phyloP scores from a whole-genome alignment of 2,329 filamentous ascomycete genomes.

The Aspergillus pseudoviridinutans region DNA sequence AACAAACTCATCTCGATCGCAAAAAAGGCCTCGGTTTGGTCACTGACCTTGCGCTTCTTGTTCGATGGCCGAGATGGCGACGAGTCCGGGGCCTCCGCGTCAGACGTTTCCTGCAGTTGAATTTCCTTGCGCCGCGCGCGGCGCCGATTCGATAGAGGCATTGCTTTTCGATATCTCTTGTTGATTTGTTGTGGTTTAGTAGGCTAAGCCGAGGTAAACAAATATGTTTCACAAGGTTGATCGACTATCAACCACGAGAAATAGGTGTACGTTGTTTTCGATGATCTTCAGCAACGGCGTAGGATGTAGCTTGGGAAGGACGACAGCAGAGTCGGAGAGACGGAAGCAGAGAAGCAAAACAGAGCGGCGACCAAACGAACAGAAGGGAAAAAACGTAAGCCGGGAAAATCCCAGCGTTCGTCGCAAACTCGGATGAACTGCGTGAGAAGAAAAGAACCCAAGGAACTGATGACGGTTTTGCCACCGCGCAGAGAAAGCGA shows the following conservation, averaged over 20 bases:
- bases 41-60: constrained; percentile 47
- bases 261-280: not conserved
- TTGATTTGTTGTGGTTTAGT: not conserved
- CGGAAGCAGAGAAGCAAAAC: constrained; percentile 1
- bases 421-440: constrained; percentile 20
- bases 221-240: not conserved
- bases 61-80: constrained; percentile 45
- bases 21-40: not conserved
- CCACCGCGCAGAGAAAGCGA: constrained; percentile 25
- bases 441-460: constrained; percentile 26
- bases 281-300: not conserved
- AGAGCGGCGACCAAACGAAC: constrained; percentile 11
- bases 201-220: not conserved
- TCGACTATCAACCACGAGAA: not conserved
- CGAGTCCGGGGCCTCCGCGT: constrained; percentile 45
- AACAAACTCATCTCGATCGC: constrained; percentile 2
- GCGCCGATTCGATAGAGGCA: constrained; percentile 43
- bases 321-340: constrained; percentile 1
- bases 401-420: constrained; percentile 16
- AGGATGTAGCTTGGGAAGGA: not conserved
- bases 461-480: constrained; percentile 25
- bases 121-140: constrained; percentile 45
- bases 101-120: constrained; percentile 42
- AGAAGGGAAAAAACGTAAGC: constrained; percentile 9
- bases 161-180: constrained; percentile 20